A percentile compares a stretch with the other conserved stretches of the same genome.
Conservation (phyloP, 208 protist species). For the Kentomonas sorsogonicus region DNA sequence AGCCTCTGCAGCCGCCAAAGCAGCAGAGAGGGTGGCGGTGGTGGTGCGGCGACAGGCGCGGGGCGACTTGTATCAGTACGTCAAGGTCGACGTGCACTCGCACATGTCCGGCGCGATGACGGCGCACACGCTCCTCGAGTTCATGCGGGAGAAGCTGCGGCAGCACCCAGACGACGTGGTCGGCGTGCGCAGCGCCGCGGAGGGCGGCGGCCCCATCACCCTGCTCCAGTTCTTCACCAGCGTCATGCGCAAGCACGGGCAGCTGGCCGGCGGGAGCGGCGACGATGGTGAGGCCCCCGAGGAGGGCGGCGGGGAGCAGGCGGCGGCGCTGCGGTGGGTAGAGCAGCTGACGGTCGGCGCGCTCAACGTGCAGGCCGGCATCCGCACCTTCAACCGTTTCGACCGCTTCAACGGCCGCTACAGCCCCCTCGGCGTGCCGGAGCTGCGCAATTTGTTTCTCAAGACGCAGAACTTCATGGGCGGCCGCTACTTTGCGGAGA, state of each 20-base stretch:
- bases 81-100: conserved; percentile 85
- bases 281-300: not conserved
- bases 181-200: conserved; percentile 32
- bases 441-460: conserved; percentile 67
- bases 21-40: not conserved
- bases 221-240: conserved; percentile 31
- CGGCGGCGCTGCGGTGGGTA: conserved; percentile 4
- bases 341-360: conserved; percentile 59
- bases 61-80: conserved; percentile 70
- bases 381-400: conserved; percentile 84
- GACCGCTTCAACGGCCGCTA: conserved; percentile 86
- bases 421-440: conserved; percentile 61
- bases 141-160: conserved; percentile 61
- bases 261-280: not conserved
- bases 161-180: conserved; percentile 65
- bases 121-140: conserved; percentile 60
- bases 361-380: conserved; percentile 79
- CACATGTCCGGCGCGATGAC: conserved; percentile 78
- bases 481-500: conserved; percentile 87
- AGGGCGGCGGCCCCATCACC: conserved; percentile 30
- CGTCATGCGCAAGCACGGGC: conserved; percentile 15
- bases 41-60: conserved; percentile 5
- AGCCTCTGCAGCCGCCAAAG: too few relatives aligned
- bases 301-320: not conserved
- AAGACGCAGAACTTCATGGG: conserved; percentile 88